phyloP scores from a whole-genome alignment of 768 basidiomycete species.

The Rhodotorula diobovata region DNA sequence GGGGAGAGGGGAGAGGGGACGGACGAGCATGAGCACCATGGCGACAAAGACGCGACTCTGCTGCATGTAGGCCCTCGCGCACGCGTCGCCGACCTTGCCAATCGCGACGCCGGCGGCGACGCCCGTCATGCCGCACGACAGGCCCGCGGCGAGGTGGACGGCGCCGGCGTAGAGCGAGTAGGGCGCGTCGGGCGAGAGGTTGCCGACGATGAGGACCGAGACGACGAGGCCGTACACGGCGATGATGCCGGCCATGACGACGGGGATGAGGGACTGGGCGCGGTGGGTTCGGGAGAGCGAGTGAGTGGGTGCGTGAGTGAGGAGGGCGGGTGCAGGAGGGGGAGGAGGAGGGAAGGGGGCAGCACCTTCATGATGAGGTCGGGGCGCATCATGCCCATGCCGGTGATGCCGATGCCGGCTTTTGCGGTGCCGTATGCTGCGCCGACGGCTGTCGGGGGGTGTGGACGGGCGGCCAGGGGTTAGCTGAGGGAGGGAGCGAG shows the following conservation, averaged over 20 bases:
- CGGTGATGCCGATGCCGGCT: slow-evolving; percentile 93
- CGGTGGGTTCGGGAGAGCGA: not conserved
- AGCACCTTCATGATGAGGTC: slow-evolving; percentile 96
- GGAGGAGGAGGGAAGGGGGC: not conserved
- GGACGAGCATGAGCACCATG: slow-evolving; percentile 84
- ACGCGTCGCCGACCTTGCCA: slow-evolving; percentile 90
- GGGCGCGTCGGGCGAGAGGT: slow-evolving; percentile 35
- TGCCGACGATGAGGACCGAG: slow-evolving; percentile 81
- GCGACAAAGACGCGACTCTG: slow-evolving; percentile 87
- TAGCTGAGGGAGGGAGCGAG: not conserved
- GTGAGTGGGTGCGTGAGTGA: not conserved
- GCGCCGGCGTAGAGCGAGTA: slow-evolving; percentile 56
- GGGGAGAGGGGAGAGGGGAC: slow-evolving; percentile 17
- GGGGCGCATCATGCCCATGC: slow-evolving; percentile 85
- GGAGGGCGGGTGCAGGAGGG: not conserved
- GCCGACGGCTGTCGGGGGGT: slow-evolving; percentile 65
- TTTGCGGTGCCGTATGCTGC: slow-evolving; percentile 96
- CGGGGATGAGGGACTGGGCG: slow-evolving; percentile 79
- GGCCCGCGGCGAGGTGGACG: slow-evolving; percentile 83
- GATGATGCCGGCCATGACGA: slow-evolving; percentile 97
- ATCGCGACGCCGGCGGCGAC: slow-evolving; percentile 92
- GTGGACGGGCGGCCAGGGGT: not conserved
- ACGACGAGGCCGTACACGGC: slow-evolving; percentile 96
- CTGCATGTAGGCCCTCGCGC: slow-evolving; percentile 83
- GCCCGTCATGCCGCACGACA: slow-evolving; percentile 86